Conservation (phyloP, 1,139 yeast genomes). For the Geotrichum restrictum region DNA sequence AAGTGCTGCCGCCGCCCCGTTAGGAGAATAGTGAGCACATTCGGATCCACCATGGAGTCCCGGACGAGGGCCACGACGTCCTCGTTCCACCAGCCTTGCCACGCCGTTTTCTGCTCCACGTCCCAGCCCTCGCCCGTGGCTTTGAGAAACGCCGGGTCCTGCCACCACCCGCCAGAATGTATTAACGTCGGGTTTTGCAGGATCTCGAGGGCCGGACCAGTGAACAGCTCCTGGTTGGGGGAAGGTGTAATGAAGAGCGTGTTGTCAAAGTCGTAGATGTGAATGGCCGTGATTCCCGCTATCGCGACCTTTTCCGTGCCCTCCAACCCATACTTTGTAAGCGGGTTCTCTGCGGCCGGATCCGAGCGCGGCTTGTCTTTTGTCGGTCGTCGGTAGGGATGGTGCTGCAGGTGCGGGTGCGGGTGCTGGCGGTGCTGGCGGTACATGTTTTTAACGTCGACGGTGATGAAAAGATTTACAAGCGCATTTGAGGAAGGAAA, state of each 20-base stretch:
- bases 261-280: conserved; percentile 49
- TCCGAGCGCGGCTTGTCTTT: background rate
- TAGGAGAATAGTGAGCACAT: conserved; percentile 41
- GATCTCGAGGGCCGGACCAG: conserved; percentile 33
- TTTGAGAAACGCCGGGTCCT: conserved; percentile 38
- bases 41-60: conserved; percentile 37
- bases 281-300: conserved; percentile 28
- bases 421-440: background rate
- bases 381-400: background rate
- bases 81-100: conserved; percentile 45
- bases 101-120: conserved; percentile 28
- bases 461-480: background rate
- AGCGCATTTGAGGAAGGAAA: background rate
- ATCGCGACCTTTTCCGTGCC: background rate
- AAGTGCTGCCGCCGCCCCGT: conserved; percentile 43
- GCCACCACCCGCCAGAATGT: conserved; percentile 49
- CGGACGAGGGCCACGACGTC: conserved; percentile 39
- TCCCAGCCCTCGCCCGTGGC: conserved; percentile 40
- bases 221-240: conserved; percentile 43
- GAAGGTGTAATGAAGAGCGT: conserved; percentile 46
- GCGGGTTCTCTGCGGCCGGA: background rate
- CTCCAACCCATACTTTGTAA: background rate
- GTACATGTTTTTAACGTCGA: background rate
- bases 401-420: background rate
- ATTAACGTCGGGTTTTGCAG: conserved; percentile 33